phyloP scores from a whole-genome alignment of 108 stramenopile species.

The Asterionellopsis glacialis region DNA sequence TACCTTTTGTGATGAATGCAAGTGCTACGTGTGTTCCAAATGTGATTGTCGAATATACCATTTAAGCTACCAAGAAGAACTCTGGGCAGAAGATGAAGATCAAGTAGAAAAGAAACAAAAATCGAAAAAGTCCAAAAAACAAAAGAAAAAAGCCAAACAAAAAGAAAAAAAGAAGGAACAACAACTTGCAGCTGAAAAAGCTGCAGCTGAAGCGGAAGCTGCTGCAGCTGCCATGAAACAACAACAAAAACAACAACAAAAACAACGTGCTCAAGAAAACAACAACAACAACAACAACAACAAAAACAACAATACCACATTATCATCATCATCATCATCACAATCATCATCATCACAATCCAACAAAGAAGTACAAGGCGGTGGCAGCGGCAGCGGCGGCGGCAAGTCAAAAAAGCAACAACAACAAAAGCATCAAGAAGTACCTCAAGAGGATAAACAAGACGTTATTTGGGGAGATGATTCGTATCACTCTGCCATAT shows the following conservation, averaged over 20 bases:
- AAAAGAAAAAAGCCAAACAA: constrained; percentile 85
- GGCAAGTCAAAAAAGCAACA: constrained; percentile 23
- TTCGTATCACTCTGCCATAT: not conserved
- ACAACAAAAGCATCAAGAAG: constrained; percentile 45
- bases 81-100: constrained; percentile 84
- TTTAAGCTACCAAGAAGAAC: constrained; percentile 91
- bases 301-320: constrained; percentile 15
- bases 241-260: not conserved
- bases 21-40: constrained; percentile 89
- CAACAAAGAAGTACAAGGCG: too few relatives aligned
- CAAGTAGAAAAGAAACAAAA: constrained; percentile 80
- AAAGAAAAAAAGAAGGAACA: constrained; percentile 48
- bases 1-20: constrained; percentile 89
- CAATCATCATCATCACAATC: not conserved
- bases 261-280: too few relatives aligned
- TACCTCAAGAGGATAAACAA: constrained; percentile 44
- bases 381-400: constrained; percentile 11
- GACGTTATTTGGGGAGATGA: not conserved
- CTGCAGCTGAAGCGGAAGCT: not conserved
- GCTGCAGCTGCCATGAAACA: not conserved
- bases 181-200: constrained; percentile 8
- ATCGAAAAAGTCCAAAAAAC: constrained; percentile 82
- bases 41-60: constrained; percentile 93
- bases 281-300: constrained; percentile 9
- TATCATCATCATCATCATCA: constrained; percentile 8